Evolutionary conservation across 768 basidiomycete genomes (phyloP), one percentile per base, ranked within the genome.

Genomic region (Mycena rebaudengoi): DNA sequence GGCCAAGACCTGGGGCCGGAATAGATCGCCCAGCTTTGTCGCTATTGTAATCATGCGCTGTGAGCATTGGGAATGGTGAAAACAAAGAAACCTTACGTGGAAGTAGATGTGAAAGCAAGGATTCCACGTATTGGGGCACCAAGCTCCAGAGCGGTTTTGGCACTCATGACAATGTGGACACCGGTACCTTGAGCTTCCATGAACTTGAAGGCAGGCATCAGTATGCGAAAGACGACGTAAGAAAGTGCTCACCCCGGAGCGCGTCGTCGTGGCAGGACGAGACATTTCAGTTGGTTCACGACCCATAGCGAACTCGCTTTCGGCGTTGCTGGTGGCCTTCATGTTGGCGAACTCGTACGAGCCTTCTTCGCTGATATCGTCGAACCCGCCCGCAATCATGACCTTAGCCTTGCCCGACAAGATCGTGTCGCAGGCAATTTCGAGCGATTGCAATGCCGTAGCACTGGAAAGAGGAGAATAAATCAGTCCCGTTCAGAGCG

Each of bases 311-410:
- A 98, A 94, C 77, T 99, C 98, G 29, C 94, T 94, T 77, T 96
- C 94, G 1, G 96, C 91, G 73, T 97, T 98, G 79, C 92, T 95
- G 6, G 98, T 99, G 1, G 98, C 98, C 79, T 98, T 98, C 98
- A 99, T 99, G 83, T 99, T 98, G 50, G 96, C 98, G 78, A 99
- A 99, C 77, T 99, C 97, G 76, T 90, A 98, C 8, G 97, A 98
- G 18, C 97, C 98, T 79, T 99, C 98, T 78, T 99, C 98, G 67
- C 91, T 93, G 75, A 99, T 87, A 75, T 99, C 98, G 73, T 99
- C 98, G 80, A 96, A 98, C 60, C 98, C 98, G 75, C 98, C 98
- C 33, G 97, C 93, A 64, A 99, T 90, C 98, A 99, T 99, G 73
- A 99, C 90, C 81, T 99, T 99, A 32, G 98, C 98, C 77, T 99